Percentiles rank a stretch among this genome's conserved stretches.
phyloP scores from a whole-genome alignment of 1,284 basidiomycete genomes.

The Trametes polyzona region DNA sequence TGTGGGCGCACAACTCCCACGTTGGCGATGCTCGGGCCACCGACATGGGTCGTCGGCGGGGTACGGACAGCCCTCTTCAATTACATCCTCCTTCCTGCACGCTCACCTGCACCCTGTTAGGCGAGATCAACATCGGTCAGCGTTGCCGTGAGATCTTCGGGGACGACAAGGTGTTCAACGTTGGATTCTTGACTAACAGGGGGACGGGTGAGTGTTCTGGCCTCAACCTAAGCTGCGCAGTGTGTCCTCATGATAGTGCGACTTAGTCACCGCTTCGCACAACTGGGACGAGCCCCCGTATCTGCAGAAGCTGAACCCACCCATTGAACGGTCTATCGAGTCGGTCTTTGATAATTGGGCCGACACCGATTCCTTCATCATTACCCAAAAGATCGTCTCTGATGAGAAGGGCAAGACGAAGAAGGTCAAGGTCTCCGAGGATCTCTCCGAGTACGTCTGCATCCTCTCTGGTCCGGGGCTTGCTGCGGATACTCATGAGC shows the following conservation, averaged over 20 bases:
- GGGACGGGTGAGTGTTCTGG: conserved; percentile 27
- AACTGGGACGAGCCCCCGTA: conserved; percentile 36
- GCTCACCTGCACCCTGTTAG: conserved; percentile 6
- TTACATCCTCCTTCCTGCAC: not conserved
- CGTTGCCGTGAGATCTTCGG: conserved; percentile 35
- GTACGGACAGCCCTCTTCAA: conserved; percentile 5
- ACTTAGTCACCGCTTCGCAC: conserved; percentile 31
- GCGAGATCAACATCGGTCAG: conserved; percentile 36
- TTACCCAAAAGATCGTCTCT: conserved; percentile 29
- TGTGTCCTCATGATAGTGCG: not conserved
- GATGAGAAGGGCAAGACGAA: conserved; percentile 21
- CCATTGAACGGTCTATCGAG: conserved; percentile 31
- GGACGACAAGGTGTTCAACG: conserved; percentile 31
- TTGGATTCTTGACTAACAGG: conserved; percentile 34
- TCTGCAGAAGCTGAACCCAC: conserved; percentile 30
- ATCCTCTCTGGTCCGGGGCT: not conserved
- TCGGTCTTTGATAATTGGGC: conserved; percentile 27
- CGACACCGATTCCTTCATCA: conserved; percentile 26
- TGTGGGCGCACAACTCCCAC: conserved; percentile 38
- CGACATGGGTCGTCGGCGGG: conserved; percentile 33
- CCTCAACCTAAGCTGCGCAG: not conserved
- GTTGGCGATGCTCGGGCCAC: conserved; percentile 36
- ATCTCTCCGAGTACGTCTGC: conserved; percentile 28
- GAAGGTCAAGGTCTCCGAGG: conserved; percentile 27
- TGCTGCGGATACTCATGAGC: not conserved